Base-by-base conservation (phyloP, 2,329 filamentous ascomycete species). In the Hawksworthiomyces lignivorus region DNA sequence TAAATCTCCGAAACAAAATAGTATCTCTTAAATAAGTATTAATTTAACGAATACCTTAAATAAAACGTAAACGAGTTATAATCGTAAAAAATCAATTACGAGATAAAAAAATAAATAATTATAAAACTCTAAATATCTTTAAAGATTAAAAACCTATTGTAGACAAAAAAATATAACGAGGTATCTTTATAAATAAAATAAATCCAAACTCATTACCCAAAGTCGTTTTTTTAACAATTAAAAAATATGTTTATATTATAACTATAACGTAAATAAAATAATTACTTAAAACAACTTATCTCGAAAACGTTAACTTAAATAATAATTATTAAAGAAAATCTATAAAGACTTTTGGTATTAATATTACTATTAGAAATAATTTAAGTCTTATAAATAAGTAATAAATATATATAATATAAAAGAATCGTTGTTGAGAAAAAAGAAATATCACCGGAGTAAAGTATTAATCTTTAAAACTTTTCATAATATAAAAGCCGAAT, bases 181-280 rank as follows among this genome's bases (percentile, higher is more conserved):
- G 18, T 24, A 15, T 19, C 20, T 14, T 36, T 17, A 14, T 36
- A 19, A 36, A 22, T 22, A 22, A 36, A 19, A 22, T 24, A 24
- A 36, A n/a, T 7, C 12, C 7, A 7, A 7, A 12, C 12, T 26
- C 12, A 26, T 26, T 7, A 26, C 24, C 12, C 24, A 12, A n/a
- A n/a, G n/a, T n/a, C n/a, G n/a, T n/a, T n/a, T 54, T 58, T 48
- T 59, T 59, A 52, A 59, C 57, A 47, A 57, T 58, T 34, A 57
- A 45, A 53, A 58, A 56, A 41, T 59, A 50, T 48, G 53, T 52
- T 42, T 54, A 55, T 38, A 52, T 41, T 55, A 52, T 55, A 54
- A n/a, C n/a, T n/a, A n/a, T n/a, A n/a, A n/a, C n/a, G n/a, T n/a
- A n/a, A n/a, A n/a, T n/a, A n/a, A n/a, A 48, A 52, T 50, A 47